A percentile compares a stretch with the other conserved stretches of the same genome.
Conservation (phyloP, 305 asterid genomes). For the Lippia alba region DNA sequence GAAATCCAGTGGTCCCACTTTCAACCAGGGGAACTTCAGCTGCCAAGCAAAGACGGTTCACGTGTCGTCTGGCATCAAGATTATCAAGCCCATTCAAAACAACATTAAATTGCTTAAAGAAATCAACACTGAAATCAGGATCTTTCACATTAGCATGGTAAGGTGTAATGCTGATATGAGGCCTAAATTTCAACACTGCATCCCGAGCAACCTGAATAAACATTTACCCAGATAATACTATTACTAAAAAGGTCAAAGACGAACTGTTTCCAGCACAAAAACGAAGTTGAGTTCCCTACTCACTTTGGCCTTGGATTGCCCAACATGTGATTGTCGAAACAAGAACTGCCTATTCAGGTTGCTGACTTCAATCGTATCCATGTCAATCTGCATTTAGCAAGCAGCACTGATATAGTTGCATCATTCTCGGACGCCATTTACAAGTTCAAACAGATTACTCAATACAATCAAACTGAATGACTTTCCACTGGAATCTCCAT, state of each 20-base stretch:
- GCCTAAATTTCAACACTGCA: constrained; percentile 91
- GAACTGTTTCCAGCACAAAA: constrained; percentile 18
- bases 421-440: constrained; percentile 10
- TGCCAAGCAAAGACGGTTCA: constrained; percentile 98
- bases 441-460: background rate
- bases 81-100: constrained; percentile 97
- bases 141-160: constrained; percentile 96
- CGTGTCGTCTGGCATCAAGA: constrained; percentile 98
- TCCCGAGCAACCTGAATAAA: constrained; percentile 94
- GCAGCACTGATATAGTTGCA: constrained; percentile 24
- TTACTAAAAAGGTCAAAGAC: constrained; percentile 11
- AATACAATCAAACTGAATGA: constrained; percentile 3
- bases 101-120: constrained; percentile 87
- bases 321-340: constrained; percentile 95
- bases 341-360: constrained; percentile 93
- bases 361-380: constrained; percentile 99
- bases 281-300: constrained; percentile 36
- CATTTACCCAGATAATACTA: constrained; percentile 37
- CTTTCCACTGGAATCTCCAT: constrained; percentile 28
- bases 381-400: constrained; percentile 79
- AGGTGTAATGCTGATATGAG: constrained; percentile 79
- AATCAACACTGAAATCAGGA: constrained; percentile 89
- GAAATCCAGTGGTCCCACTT: constrained; percentile 99
- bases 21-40: constrained; percentile 93
- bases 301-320: constrained; percentile 96